Base-by-base conservation (phyloP, 177 flowering plant genomes). In the Vitis hybrid region DNA sequence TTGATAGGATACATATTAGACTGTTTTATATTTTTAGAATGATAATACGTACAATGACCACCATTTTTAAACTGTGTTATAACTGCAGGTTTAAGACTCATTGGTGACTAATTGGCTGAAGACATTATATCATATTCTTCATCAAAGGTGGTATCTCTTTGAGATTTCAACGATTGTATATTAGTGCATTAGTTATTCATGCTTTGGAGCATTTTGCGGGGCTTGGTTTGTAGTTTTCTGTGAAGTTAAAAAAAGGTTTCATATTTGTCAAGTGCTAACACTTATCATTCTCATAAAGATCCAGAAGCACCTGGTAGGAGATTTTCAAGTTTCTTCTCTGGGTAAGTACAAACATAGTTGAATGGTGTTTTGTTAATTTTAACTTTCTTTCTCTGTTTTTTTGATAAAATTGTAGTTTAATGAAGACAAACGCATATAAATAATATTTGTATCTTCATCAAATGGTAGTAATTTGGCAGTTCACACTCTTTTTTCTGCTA, bases 251-350 rank as follows among this genome's bases (percentile, higher is more conserved):
- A 61, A 75, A 69, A 56, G 71, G 62, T 60, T 64, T 59, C 15
- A 17, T 64, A 49, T 51, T 22, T 73, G 62, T 64, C 57, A 68
- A 24, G 50, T 68, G 69, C 44, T 62, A 64, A 63, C 64, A 50
- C 67, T 54, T 15, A 54, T 54, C 58, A 54, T 17, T 54, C 17
- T 14, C 58, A 64, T 75, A 76, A 67, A 70, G 68, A 64, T 20
- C 55, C 70, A 68, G 75, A 70, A 70, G 79, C 75, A 17, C 67
- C 72, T 66, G 65, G 74, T 71, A 59, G 78, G 73, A 50, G 68
- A 56, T 58, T 58, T 31, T 15, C 62, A 67, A 63, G 58, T 49
- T 64, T n/a, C 33, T 49, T 58, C 60, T 59, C 56, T 67, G 71
- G 80, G 80, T 80, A 65, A 80, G 82, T 66, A 14, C 47, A 20